Percentiles rank a stretch among this genome's conserved stretches.
phyloP scores from a whole-genome alignment of 225 moss, liverwort and hornwort genomes.

The Antitrichia curtipendula region DNA sequence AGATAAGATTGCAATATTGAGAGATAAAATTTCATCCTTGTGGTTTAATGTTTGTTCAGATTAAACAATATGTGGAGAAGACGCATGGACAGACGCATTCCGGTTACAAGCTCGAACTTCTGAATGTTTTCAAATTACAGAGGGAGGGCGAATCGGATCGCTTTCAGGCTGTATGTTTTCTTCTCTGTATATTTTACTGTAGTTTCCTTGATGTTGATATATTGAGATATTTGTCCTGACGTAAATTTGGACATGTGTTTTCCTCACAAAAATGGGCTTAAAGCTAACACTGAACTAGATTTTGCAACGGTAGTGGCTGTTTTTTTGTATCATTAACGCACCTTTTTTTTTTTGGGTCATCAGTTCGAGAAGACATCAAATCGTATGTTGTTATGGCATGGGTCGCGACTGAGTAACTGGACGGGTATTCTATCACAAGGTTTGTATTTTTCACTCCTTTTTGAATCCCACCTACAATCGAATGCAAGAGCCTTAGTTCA shows the following conservation, averaged over 20 bases:
- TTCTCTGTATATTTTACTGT: not conserved
- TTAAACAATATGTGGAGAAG: slow-evolving; percentile 51
- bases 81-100: slow-evolving; percentile 69
- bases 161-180: slow-evolving; percentile 51
- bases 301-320: not conserved
- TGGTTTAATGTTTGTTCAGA: slow-evolving; percentile 17
- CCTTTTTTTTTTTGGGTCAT: not conserved
- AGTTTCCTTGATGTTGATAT: not conserved
- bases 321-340: not conserved
- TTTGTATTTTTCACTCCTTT: not conserved
- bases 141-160: slow-evolving; percentile 63
- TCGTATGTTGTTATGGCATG: slow-evolving; percentile 98
- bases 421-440: slow-evolving; percentile 96
- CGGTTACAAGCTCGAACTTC: slow-evolving; percentile 33
- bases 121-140: slow-evolving; percentile 54
- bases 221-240: not conserved
- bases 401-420: slow-evolving; percentile 92
- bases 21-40: not conserved
- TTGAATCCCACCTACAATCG: not conserved
- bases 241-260: not conserved
- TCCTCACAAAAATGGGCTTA: not conserved
- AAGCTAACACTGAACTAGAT: not conserved
- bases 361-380: slow-evolving; percentile 65
- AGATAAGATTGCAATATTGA: not conserved
- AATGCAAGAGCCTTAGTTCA: not conserved